phyloP scores from a whole-genome alignment of 1,284 basidiomycete species.

The Apiotrichum akiyoshidainum region DNA sequence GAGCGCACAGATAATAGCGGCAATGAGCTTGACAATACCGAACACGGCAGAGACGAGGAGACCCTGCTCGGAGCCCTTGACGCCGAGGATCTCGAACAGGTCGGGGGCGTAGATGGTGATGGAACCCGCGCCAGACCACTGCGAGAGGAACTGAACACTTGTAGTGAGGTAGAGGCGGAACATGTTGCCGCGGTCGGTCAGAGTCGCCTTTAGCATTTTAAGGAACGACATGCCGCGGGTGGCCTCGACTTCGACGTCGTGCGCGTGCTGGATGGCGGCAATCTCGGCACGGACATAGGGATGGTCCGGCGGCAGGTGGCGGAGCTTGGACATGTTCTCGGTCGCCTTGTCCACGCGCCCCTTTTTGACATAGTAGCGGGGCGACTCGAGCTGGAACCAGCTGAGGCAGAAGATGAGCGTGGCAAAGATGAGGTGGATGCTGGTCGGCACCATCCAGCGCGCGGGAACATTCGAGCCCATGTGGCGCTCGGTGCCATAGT shows the following conservation, averaged over 20 bases:
- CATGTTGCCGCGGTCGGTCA: constrained; percentile 6
- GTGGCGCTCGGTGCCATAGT: constrained; percentile 17
- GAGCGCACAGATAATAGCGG: constrained; percentile 13
- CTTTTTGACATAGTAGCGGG: constrained; percentile 28
- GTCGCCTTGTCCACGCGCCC: constrained; percentile 24
- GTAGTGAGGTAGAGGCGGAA: constrained; percentile 13
- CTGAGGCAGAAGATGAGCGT: constrained; percentile 11
- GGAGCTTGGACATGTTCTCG: constrained; percentile 21
- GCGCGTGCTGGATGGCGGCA: constrained; percentile 22
- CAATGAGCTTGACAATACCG: constrained; percentile 14
- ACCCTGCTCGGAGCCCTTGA: constrained; percentile 8
- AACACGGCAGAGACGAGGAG: constrained; percentile 16
- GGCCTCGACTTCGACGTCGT: constrained; percentile 14
- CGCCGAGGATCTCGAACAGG: constrained; percentile 14
- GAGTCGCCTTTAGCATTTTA: constrained; percentile 6
- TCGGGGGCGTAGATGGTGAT: constrained; percentile 17
- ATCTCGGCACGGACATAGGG: constrained; percentile 25
- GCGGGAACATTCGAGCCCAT: constrained; percentile 8
- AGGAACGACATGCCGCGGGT: constrained; percentile 9
- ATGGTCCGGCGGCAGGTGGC: constrained; percentile 23
- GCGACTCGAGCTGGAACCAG: constrained; percentile 19
- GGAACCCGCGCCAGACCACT: constrained; percentile 18
- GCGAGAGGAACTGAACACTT: constrained; percentile 12
- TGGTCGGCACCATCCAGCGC: constrained; percentile 16
- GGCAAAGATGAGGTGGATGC: constrained; percentile 18